Evolutionary conservation across 2,329 filamentous ascomycete genomes (phyloP), one percentile per base, ranked within the genome.

Genomic region (Pseudomassariella vexata): DNA sequence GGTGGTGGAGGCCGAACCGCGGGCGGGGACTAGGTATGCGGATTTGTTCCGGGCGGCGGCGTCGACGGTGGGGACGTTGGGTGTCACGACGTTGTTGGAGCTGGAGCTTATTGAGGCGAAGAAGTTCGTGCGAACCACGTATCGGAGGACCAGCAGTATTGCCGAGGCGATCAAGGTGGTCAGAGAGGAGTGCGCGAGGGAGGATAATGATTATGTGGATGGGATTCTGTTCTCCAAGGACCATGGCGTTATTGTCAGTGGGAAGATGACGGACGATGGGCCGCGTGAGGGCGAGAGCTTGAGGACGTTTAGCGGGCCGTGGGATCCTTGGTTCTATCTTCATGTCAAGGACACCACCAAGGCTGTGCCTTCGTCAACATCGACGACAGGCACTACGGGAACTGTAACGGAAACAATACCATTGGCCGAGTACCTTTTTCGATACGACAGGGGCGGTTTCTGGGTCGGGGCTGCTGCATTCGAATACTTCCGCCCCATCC

Each of bases 261-360:
- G 82, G 3, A 62, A 63, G 36, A 58, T 85, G 48, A 76, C 71
- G 1, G 65, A 85, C 44, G 63, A 70, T 5, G 57, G 62, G 16
- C 66, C 66, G 4, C 41, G 39, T 5, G 32, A 48, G 3, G 50
- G 44, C 11, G 44, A 41, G 17, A 45, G 29, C 37, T 34, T 48
- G 9, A 48, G 42, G 36, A 55, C 53, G 2, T 56, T 77, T 28
- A 71, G 63, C 47, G 60, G 68, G 19, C 65, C 78, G 5, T 63
- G 65, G 44, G 82, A 89, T 48, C 79, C 82, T 2, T 88, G 84
- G 84, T 86, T 79, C 56, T 88, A 86, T 51, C 64, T 88, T 37
- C 82, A 87, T 50, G 82, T 74, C 12, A 60, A 72, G 46, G 61
- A 72, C 23, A 52, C 52, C 38, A 70, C 61, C 10, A 46, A 44